phyloP scores from a whole-genome alignment of 2,329 filamentous ascomycete species.

The Cryphonectria japonica region DNA sequence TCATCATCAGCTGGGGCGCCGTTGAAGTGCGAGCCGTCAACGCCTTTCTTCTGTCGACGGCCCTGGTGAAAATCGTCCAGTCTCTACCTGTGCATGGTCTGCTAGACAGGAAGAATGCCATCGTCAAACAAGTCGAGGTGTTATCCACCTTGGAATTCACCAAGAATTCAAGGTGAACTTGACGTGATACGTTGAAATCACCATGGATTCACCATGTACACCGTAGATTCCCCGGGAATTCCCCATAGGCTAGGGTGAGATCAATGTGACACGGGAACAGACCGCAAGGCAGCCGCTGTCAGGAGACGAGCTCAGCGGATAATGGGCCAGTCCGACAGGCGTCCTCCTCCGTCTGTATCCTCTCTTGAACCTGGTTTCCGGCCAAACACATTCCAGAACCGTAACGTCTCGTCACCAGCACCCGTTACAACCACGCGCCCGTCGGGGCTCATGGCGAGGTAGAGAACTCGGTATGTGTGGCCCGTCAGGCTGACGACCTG shows the following conservation, averaged over 20 bases:
- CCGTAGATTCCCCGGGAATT: not conserved
- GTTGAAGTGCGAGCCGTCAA: not conserved
- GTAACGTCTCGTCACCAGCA: slow-evolving; percentile 90
- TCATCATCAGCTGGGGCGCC: not conserved
- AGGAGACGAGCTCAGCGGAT: slow-evolving; percentile 60
- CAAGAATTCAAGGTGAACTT: too few species aligned
- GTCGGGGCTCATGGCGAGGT: slow-evolving; percentile 96
- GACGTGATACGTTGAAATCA: too few species aligned
- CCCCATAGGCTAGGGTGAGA: not conserved
- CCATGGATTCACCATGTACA: too few species aligned
- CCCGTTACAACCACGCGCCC: slow-evolving; percentile 93
- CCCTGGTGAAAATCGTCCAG: not conserved
- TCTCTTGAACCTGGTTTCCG: slow-evolving; percentile 74
- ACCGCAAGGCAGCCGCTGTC: not conserved
- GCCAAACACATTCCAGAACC: slow-evolving; percentile 97
- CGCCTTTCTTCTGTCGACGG: not conserved
- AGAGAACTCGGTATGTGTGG: slow-evolving; percentile 94
- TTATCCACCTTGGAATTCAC: not conserved
- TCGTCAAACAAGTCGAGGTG: too few species aligned
- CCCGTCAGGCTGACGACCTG: slow-evolving; percentile 94
- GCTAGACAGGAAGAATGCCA: not conserved
- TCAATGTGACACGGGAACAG: not conserved
- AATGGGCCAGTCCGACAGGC: slow-evolving; percentile 78
- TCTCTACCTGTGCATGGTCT: not conserved
- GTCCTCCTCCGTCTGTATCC: slow-evolving; percentile 63